Conservation (phyloP, 164 flowering plant genomes). For the Piper betle region DNA sequence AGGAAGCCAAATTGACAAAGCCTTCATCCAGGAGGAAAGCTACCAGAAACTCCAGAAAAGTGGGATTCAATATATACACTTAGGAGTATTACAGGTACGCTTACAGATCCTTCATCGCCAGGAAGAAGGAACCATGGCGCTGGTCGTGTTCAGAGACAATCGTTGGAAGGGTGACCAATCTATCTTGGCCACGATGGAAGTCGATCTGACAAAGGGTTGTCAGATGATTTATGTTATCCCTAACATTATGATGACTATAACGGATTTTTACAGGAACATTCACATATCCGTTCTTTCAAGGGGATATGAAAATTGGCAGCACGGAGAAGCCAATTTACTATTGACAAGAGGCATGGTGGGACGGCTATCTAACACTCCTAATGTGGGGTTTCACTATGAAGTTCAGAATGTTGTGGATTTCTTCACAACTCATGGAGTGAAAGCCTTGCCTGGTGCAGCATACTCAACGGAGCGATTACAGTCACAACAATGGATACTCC, state of each 20-base stretch:
- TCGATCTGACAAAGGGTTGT: neutral
- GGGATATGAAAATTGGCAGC: neutral
- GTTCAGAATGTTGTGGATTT: neutral
- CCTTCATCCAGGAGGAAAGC: neutral
- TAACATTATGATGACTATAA: neutral
- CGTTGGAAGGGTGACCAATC: neutral
- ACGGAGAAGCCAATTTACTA: conserved; percentile 1
- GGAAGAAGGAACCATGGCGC: neutral
- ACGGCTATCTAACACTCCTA: neutral
- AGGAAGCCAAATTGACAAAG: no score
- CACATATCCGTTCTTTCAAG: neutral
- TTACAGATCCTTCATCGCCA: neutral
- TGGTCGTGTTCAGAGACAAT: neutral
- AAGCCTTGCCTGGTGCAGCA: no score
- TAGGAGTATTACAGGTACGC: neutral
- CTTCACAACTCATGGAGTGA: neutral
- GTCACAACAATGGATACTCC: neutral
- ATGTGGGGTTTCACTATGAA: neutral
- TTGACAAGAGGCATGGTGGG: neutral
- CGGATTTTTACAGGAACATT: neutral
- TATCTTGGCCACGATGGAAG: conserved; percentile 4
- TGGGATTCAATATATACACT: neutral
- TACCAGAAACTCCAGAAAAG: neutral
- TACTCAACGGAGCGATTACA: neutral
- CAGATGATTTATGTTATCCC: neutral